Evolutionary conservation across 192 early-diverging fungal species (phyloP).

Genomic region (Gonapodya prolifera): DNA sequence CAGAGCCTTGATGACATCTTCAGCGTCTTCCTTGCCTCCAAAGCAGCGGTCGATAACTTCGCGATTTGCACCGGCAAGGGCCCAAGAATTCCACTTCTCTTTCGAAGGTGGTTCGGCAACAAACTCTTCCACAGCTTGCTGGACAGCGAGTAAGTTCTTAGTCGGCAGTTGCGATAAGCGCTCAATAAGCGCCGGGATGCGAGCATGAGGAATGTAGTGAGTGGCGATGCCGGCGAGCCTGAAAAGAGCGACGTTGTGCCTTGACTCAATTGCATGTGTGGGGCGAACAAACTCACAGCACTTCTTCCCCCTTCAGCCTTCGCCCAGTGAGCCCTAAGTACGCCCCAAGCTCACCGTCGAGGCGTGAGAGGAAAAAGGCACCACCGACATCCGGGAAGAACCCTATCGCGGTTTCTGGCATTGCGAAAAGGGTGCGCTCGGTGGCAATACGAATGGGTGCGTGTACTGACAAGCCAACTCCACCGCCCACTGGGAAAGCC

Average conservation of each 20-base stretch:
- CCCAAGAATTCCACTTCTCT: constrained; percentile 27
- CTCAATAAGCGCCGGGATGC: constrained; percentile 63
- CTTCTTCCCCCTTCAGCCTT: constrained; percentile 65
- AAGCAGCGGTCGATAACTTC: constrained; percentile 78
- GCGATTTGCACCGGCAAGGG: constrained; percentile 29
- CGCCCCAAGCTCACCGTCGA: constrained; percentile 89
- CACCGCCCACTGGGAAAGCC: constrained; percentile 75
- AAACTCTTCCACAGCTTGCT: constrained; percentile 85
- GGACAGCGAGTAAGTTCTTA: constrained; percentile 62
- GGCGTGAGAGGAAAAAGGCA: constrained; percentile 81
- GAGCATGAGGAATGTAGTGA: constrained; percentile 83
- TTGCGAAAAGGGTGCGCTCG: constrained; percentile 88
- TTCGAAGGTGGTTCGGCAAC: constrained; percentile 14
- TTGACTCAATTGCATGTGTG: neutral
- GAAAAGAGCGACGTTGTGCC: neutral
- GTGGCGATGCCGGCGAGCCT: constrained; percentile 86
- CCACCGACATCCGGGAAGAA: constrained; percentile 95
- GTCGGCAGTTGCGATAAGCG: constrained; percentile 70
- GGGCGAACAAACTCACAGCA: constrained; percentile 41
- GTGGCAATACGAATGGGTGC: constrained; percentile 93
- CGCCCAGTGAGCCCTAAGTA: constrained; percentile 85
- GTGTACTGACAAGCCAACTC: constrained; percentile 89
- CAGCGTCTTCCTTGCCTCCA: constrained; percentile 53
- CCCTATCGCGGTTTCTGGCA: constrained; percentile 96
- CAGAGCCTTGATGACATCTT: constrained; percentile 71